Base-by-base conservation (phyloP, 495 filamentous ascomycete species). In the Penicillium goetzii region DNA sequence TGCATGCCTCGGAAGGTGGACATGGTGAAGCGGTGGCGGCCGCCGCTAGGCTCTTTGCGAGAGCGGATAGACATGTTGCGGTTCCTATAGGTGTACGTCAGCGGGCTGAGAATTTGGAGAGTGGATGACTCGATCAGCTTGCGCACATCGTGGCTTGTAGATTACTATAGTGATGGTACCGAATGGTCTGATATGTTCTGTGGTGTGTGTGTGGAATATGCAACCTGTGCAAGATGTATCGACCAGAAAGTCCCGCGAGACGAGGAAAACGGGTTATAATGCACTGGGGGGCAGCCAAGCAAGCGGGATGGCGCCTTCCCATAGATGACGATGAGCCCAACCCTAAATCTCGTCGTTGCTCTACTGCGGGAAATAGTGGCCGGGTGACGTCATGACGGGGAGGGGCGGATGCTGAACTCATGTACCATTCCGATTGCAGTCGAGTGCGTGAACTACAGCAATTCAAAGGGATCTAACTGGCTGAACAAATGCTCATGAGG, bases 1-100 rank as follows among this genome's bases (percentile, higher is more conserved):
- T 89, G 85, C 43, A 88, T 84, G 51, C 90, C 91, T 33, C 93
- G 92, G 52, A 97, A 86, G 23, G 89, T 92, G 59, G 85, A 84
- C 78, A 97, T 86, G 62, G 85, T 90, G 84, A 97, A 96, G 63
- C 83, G 81, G 69, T 86, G 83, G 25, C 82, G 85, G 58, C 77
- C 70, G 54, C 76, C 69, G 14, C 68, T 61, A 56, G 71, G 67
- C 52, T 74, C 73, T 58, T 68, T 80, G 78, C 68, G 80, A 72
- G 86, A 85, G 59, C 88, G 83, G 72, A 89, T 83, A 17, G 86
- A 88, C 30, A 88, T 77, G 30, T 80, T 76, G 59, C 86, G 86
- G 66, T 88, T 86, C 86, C 86, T 89, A 60, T 21, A 9, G 32
- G 25, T 38, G 19, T 45, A 28, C 56, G n/a, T 63, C 21, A 63